These are phyloP conservation scores for Aspergillus alliaceus DNA, from an alignment of 2,329 filamentous ascomycete genomes.

Conservation along the genomic window DNA sequence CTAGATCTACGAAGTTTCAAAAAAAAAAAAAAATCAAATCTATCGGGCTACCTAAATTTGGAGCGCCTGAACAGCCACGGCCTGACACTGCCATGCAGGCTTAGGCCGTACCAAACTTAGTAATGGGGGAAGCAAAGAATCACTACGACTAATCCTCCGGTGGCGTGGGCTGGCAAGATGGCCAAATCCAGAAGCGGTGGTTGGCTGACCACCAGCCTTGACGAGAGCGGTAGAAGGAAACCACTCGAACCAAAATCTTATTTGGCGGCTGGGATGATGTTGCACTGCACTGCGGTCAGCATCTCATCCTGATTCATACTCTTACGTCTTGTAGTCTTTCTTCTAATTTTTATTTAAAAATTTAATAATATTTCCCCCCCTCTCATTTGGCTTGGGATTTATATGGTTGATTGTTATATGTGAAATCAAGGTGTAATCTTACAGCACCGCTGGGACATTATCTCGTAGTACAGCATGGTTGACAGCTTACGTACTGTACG, in stretches of 20 bases:
- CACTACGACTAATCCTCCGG: neutral
- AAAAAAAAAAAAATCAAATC: neutral
- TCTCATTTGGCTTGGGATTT: too few species aligned
- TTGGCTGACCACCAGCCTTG: slow-evolving; percentile 2
- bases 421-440: neutral
- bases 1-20: neutral
- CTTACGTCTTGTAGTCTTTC: neutral
- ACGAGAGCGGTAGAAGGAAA: neutral
- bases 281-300: neutral
- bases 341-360: neutral
- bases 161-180: slow-evolving; percentile 2
- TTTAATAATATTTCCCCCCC: too few species aligned
- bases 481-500: too few species aligned
- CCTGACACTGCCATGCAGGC: neutral
- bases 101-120: neutral
- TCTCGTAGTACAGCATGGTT: neutral
- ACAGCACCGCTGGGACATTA: too few species aligned
- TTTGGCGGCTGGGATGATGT: neutral
- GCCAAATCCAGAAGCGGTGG: slow-evolving; percentile 2
- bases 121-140: neutral
- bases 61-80: neutral
- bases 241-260: neutral
- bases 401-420: neutral
- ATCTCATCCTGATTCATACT: neutral
- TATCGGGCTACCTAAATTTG: neutral